Base-by-base conservation (phyloP, 1,284 basidiomycete species). In the Papiliotrema flavescens region DNA sequence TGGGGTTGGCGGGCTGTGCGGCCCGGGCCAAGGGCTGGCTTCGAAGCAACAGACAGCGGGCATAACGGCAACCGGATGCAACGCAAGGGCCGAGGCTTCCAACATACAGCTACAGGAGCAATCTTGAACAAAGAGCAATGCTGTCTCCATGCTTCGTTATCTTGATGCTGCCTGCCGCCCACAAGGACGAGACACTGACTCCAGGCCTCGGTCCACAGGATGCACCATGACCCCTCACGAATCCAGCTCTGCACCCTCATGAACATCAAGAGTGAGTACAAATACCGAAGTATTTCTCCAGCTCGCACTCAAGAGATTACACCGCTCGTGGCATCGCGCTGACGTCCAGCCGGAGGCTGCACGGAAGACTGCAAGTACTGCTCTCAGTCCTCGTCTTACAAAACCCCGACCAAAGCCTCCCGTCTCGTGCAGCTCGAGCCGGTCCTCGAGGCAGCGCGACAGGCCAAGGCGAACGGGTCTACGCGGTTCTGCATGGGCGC, bases 401-500 rank as follows among this genome's bases (percentile, higher is more conserved):
- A 87, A 24, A 98, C 95, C 1, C 80, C 88, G 11, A 94, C 93
- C 44, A 87, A 87, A 73, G 94, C 95, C 32, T 89, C 89, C 28
- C 85, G 86, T 60, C 80, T 98, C 34, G 82, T 96, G n/a, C 86
- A 93, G 52, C 80, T 97, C 52, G 94, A 94, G 69, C 91, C 91
- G 9, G 95, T 98, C 11, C 79, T 98, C 24, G 85, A 87, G 72
- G 92, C 87, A 20, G 92, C 95, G 23, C 83, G 90, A 26, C 87
- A 89, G 72, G 95, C 95, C 28, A 98, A 97, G 74, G 92, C 81
- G 60, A 98, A 98, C 59, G 95, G 95, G 32, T 93, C 89, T 71
- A 98, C 95, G 20, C 83, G 95, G 23, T 98, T 98, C 80, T 98
- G 95, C 76, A 98, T 98, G 95, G 95, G 95, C 54, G 94, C 95